Base-by-base conservation (phyloP, 2,329 filamentous ascomycete species). In the Fusarium camptoceras region DNA sequence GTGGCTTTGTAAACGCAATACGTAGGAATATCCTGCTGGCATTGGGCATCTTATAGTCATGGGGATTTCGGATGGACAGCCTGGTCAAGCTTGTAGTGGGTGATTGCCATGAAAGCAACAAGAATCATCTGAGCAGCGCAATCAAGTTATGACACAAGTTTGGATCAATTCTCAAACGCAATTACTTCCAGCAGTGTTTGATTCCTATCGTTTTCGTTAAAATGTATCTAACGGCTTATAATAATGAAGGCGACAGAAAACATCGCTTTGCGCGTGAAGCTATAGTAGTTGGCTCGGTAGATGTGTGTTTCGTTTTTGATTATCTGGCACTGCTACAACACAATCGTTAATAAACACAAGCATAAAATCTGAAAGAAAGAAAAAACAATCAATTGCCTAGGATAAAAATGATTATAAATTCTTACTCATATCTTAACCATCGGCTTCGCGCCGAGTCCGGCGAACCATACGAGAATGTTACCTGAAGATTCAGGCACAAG, bases 401-500 rank as follows among this genome's bases (percentile, higher is more conserved):
- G n/a, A 8, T 18, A 22, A 20, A n/a, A 7, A 37, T 7, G 34
- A 10, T n/a, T 6, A 31, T 30, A 15, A 48, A n/a, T 31, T n/a
- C 15, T 34, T 31, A 16, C 18, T 31, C 20, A 37, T 28, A 27
- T 27, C 14, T 18, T 24, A 59, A 39, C 15, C 39, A 46, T 54
- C 14, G 10, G 31, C 42, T 20, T 41, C 30, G 42, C 24, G 20
- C 47, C 22, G 24, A 18, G 34, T 16, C 16, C 18, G 34, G 31
- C 20, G 22, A 46, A 70, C 30, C 9, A 15, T 5, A 34, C 39
- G 43, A 59, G 39, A 56, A 37, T n/a, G 10, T 37, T 25, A 67
- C 58, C 67, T 68, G n/a, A 57, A 25, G 16, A 31, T 24, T 64
- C n/a, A 70, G 67, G 67, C 67, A 42, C 9, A 10, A 49, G 22